These are phyloP conservation scores for Carallia brachiata DNA, from an alignment of 345 rosid species.

Conservation along the genomic window DNA sequence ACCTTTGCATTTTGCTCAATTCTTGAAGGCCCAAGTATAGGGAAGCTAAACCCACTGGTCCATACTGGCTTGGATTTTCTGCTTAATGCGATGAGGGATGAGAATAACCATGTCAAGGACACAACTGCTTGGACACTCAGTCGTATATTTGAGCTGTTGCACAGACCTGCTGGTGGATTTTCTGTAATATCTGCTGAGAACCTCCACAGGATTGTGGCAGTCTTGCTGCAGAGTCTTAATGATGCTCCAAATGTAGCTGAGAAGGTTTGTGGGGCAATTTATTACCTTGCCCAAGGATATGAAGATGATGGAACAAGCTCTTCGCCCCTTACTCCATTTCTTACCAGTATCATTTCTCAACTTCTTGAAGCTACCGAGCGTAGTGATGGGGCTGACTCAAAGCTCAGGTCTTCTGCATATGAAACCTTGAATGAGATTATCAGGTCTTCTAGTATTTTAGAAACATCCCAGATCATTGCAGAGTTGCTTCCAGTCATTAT, in stretches of 20 bases:
- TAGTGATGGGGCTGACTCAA: constrained; percentile 64
- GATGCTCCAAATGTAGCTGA: constrained; percentile 87
- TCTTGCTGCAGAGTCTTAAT: constrained; percentile 65
- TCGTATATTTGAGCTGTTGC: constrained; percentile 90
- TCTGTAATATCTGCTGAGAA: constrained; percentile 66
- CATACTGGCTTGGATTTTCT: constrained; percentile 73
- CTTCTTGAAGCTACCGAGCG: constrained; percentile 75
- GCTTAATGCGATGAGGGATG: constrained; percentile 74
- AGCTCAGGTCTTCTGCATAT: constrained; percentile 76
- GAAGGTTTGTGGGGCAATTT: constrained; percentile 90
- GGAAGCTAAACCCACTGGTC: constrained; percentile 73
- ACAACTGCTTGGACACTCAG: constrained; percentile 94
- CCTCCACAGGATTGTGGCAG: constrained; percentile 52
- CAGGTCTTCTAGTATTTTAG: constrained; percentile 68
- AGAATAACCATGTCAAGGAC: constrained; percentile 86
- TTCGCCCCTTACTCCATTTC: constrained; percentile 65
- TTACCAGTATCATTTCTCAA: constrained; percentile 57
- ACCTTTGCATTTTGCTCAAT: constrained; percentile 93
- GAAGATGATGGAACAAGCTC: constrained; percentile 68
- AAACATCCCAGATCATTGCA: constrained; percentile 58
- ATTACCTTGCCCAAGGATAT: constrained; percentile 90
- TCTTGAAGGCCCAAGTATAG: constrained; percentile 79
- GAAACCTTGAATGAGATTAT: constrained; percentile 92
- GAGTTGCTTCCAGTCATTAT: constrained; percentile 79
- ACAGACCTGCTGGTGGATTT: constrained; percentile 63